phyloP scores from a whole-genome alignment of 805 yeast species.

The Kuraishia floccosa region DNA sequence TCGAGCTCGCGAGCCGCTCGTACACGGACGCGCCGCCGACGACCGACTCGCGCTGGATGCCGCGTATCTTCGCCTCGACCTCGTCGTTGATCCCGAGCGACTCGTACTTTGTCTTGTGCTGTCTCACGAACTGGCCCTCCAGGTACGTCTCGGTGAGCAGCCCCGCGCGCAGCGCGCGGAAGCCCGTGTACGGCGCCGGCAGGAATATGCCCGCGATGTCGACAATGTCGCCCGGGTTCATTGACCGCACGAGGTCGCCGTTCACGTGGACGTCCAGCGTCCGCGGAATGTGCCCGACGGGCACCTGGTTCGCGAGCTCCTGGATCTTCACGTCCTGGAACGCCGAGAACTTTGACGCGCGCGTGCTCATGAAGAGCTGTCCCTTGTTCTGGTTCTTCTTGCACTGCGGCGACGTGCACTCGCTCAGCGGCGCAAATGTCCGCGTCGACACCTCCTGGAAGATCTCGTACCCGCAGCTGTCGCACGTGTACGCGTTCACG shows the following conservation, averaged over 20 bases:
- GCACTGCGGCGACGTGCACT: slow-evolving; percentile 81
- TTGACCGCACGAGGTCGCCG: slow-evolving; percentile 79
- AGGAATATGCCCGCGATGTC: slow-evolving; percentile 87
- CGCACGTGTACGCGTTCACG: slow-evolving; percentile 95
- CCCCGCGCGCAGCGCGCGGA: slow-evolving; percentile 87
- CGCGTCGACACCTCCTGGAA: slow-evolving; percentile 88
- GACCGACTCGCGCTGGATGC: too few relatives aligned
- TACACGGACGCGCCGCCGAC: too few relatives aligned
- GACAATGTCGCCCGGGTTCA: slow-evolving; percentile 91
- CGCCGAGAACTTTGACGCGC: slow-evolving; percentile 91
- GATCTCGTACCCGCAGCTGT: slow-evolving; percentile 91
- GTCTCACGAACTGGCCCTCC: slow-evolving; percentile 77
- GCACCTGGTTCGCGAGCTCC: slow-evolving; percentile 93
- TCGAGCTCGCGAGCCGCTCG: slow-evolving; percentile 68
- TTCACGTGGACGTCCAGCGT: slow-evolving; percentile 76
- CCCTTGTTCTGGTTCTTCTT: slow-evolving; percentile 73
- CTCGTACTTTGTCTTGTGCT: slow-evolving; percentile 84
- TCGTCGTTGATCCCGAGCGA: slow-evolving; percentile 45
- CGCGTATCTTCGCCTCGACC: slow-evolving; percentile 44
- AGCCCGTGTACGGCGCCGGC: slow-evolving; percentile 95
- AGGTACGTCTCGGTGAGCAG: slow-evolving; percentile 86
- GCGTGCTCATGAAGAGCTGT: slow-evolving; percentile 79
- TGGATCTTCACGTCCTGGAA: slow-evolving; percentile 95
- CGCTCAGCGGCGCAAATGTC: slow-evolving; percentile 77
- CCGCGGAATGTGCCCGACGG: slow-evolving; percentile 96